These are phyloP conservation scores for Cordia subcordata DNA, from an alignment of 257 asterid species.

Conservation along the genomic window DNA sequence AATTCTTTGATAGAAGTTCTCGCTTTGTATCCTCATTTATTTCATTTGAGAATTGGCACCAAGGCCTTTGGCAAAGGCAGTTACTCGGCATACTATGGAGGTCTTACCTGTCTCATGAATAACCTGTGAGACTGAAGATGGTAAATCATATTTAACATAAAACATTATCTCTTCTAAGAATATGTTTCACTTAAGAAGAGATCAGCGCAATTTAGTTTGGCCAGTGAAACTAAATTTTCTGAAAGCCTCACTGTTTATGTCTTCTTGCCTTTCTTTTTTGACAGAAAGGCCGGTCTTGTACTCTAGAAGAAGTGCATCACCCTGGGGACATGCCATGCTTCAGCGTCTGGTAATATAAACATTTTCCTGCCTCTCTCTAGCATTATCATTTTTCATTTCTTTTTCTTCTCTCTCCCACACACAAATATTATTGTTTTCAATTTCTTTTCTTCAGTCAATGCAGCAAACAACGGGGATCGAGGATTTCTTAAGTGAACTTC, in stretches of 20 bases:
- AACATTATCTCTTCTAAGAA: not conserved
- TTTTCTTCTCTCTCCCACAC: slow-evolving; percentile 1
- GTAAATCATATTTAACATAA: too few relatives aligned
- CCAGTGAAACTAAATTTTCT: not conserved
- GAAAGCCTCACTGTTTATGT: not conserved
- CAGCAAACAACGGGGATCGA: slow-evolving; percentile 45
- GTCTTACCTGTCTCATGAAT: too few relatives aligned
- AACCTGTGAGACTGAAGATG: too few relatives aligned
- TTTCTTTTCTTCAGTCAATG: slow-evolving; percentile 39
- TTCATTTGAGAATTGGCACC: too few relatives aligned
- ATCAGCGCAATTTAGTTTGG: not conserved
- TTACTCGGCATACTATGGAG: too few relatives aligned
- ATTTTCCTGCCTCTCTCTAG: not conserved
- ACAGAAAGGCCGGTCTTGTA: slow-evolving; percentile 83
- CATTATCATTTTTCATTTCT: not conserved
- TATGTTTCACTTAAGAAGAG: not conserved
- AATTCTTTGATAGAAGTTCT: too few relatives aligned
- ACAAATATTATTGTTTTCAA: slow-evolving; percentile 4
- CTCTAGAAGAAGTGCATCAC: slow-evolving; percentile 45
- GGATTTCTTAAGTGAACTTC: slow-evolving; percentile 77
- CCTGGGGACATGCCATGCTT: slow-evolving; percentile 67
- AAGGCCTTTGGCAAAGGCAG: too few relatives aligned
- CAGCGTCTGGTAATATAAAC: slow-evolving; percentile 63
- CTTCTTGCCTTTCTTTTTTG: slow-evolving; percentile 14
- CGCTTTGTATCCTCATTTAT: too few relatives aligned